Evolutionary conservation across 2,329 filamentous ascomycete genomes (phyloP), one percentile per base, ranked within the genome.

Genomic region (Diaporthe amygdali): DNA sequence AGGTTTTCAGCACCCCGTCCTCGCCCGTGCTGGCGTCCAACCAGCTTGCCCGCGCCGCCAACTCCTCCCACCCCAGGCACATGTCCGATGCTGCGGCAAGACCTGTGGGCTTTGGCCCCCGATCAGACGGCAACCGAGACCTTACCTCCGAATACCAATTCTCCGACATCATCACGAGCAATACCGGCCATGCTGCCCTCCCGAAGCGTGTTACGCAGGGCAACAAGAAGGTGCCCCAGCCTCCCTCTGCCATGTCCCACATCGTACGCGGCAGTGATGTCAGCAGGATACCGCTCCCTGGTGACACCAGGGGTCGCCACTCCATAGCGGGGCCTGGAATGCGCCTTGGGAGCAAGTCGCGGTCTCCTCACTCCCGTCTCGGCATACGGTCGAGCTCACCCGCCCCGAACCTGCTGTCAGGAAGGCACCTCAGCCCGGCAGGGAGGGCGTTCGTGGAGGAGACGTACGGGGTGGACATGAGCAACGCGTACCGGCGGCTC

Each of bases 401-500:
- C 74, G 78, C 83, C 76, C 77, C 76, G 74, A 73, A 72, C 34
- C 66, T 81, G 49, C 71, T 80, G n/a, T 66, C 76, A 2, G 75
- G 75, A 52, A 71, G 83, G 74, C 74, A 79, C 74, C 72, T 87
- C 77, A 77, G 82, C 80, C 75, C 86, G 76, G 76, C 80, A 49
- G 75, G 79, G 54, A 79, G 79, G 49, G 78, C 82, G 32, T 74
- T 90, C 54, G 84, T 93, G 4, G 87, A 90, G 51, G 89, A 90
- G 68, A 90, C 89, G 14, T 71, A 71, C 22, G 79, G 88, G 1
- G 83, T 94, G 66, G 92, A 95, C 77, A 88, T 93, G 80, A 89
- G 87, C 71, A 92, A 85, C 74, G 91, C 92, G 5, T 94, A 95
- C 77, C 87, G 91, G 64, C 88, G 90, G 71, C 82, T 95, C 22